These are phyloP conservation scores for Vitellaria paradoxa DNA, from an alignment of 179 eudicot genomes.

Conservation along the genomic window DNA sequence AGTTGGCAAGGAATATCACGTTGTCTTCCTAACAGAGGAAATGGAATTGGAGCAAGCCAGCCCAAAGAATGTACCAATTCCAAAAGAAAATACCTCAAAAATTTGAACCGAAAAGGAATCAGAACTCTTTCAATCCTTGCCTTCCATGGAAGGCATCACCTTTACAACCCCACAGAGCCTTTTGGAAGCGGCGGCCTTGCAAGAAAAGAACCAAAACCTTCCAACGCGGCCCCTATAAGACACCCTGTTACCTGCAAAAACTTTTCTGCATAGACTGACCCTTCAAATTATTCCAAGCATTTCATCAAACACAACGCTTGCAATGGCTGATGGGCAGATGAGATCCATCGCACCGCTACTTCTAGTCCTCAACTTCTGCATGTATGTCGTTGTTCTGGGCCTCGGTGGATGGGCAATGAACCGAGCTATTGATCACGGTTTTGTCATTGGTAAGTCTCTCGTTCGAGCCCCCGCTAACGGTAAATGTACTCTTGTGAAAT, in stretches of 20 bases:
- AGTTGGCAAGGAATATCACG: slow-evolving; percentile 21
- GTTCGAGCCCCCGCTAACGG: not conserved
- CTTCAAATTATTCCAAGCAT: too few species aligned
- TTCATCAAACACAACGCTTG: too few species aligned
- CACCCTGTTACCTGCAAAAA: not conserved
- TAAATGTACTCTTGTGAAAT: not conserved
- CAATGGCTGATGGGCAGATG: slow-evolving; percentile 54
- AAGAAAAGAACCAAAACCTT: slow-evolving; percentile 43
- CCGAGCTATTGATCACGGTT: slow-evolving; percentile 74
- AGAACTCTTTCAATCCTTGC: slow-evolving; percentile 23
- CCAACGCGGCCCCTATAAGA: slow-evolving; percentile 9
- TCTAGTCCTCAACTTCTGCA: slow-evolving; percentile 78
- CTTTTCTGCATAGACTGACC: not conserved
- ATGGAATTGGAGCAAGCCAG: slow-evolving; percentile 1
- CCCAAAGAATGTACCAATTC: slow-evolving; percentile 10
- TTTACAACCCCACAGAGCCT: slow-evolving; percentile 20
- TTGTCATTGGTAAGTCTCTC: slow-evolving; percentile 49
- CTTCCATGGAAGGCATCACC: slow-evolving; percentile 31
- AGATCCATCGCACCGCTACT: slow-evolving; percentile 56
- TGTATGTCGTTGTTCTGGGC: slow-evolving; percentile 68
- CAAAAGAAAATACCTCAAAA: not conserved
- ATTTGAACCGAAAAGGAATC: slow-evolving; percentile 15
- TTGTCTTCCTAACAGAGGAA: not conserved
- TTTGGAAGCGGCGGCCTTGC: slow-evolving; percentile 26
- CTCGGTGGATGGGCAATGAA: slow-evolving; percentile 84